phyloP scores from a whole-genome alignment of 2,329 filamentous ascomycete species.

The Aschersonia sp. region DNA sequence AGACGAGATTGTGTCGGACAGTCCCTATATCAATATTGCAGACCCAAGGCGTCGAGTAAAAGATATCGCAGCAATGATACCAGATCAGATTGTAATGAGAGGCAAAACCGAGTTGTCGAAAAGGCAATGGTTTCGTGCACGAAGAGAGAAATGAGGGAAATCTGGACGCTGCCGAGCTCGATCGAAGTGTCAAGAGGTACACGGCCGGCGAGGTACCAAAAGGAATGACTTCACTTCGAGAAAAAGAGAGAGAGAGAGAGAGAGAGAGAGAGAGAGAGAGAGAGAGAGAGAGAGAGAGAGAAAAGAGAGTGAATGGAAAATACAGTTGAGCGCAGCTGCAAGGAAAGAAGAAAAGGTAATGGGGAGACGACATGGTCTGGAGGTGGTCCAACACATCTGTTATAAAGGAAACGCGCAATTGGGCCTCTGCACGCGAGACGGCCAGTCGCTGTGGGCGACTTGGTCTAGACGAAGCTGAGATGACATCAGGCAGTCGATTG shows the following conservation, averaged over 20 bases:
- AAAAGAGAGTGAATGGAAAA: neutral
- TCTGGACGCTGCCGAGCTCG: constrained; percentile 8
- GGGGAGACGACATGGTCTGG: constrained; percentile 14
- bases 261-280: constrained; percentile 9
- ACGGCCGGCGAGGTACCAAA: constrained; percentile 10
- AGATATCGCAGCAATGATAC: constrained; percentile 1
- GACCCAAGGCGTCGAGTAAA: too few relatives aligned
- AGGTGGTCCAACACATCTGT: constrained; percentile 23
- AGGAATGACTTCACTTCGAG: constrained; percentile 6
- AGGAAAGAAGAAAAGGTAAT: constrained; percentile 17
- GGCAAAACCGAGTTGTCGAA: neutral
- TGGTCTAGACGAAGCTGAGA: constrained; percentile 1
- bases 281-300: constrained; percentile 19
- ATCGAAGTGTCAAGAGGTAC: constrained; percentile 9
- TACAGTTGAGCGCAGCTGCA: too few relatives aligned
- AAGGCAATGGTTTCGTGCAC: neutral
- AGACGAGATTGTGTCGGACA: neutral
- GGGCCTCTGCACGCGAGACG: constrained; percentile 15
- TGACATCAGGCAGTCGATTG: neutral
- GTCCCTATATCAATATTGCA: too few relatives aligned
- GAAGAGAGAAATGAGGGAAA: constrained; percentile 16
- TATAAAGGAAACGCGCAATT: constrained; percentile 17
- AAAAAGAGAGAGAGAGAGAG: constrained; percentile 10
- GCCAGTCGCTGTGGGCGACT: constrained; percentile 11
- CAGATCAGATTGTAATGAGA: constrained; percentile 8